These are phyloP conservation scores for Fraxinus sp. DNA, from an alignment of 305 asterid genomes.

Conservation along the genomic window DNA sequence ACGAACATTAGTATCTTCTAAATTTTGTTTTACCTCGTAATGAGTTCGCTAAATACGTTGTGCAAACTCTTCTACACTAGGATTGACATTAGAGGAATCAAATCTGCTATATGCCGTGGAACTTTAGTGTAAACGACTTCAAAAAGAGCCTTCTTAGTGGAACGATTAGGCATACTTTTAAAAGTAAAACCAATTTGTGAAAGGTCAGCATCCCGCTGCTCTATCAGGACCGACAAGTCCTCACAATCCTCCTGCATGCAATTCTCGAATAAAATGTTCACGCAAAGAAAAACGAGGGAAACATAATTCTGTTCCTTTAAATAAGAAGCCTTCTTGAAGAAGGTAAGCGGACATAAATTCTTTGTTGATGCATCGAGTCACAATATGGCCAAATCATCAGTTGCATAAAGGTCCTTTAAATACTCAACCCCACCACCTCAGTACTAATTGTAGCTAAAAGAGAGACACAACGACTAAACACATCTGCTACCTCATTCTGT, in stretches of 20 bases:
- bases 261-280: background rate
- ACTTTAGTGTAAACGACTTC: background rate
- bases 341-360: background rate
- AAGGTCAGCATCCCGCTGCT: background rate
- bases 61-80: background rate
- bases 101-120: background rate
- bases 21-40: background rate
- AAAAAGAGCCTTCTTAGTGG: background rate
- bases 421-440: background rate
- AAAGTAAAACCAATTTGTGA: background rate
- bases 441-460: background rate
- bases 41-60: background rate
- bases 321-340: background rate
- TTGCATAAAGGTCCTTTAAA: background rate
- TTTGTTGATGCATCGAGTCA: background rate
- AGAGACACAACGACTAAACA: background rate
- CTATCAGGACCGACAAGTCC: background rate
- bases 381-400: background rate
- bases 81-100: background rate
- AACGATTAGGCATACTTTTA: background rate
- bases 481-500: constrained; percentile 11
- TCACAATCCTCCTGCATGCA: background rate
- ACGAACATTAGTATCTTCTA: background rate
- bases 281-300: background rate
- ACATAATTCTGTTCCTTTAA: background rate